Base-by-base conservation (phyloP, 805 yeast genomes). In the Monosporozyma aerobia region DNA sequence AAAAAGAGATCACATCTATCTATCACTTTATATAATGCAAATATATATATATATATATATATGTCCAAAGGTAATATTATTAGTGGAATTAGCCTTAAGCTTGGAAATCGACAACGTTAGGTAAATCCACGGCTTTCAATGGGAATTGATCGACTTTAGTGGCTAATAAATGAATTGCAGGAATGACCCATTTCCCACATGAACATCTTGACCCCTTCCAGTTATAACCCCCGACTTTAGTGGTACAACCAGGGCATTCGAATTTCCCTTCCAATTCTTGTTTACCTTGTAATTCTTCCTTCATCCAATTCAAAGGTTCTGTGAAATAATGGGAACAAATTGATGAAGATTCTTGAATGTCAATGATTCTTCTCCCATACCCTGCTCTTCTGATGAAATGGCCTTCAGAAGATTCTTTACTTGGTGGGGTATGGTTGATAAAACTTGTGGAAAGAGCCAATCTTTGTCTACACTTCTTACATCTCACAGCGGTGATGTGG, bases 181-280 rank as follows among this genome's bases (percentile, higher is more conserved):
- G 99, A 9, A 88, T 78, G 76, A 92, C 83, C 99, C 99, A 94
- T 60, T 80, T 81, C 2, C 97, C 97, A 68, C 99, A 94, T 53
- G 94, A 81, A 68, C 99, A 94, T 60, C 95, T 73, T 1, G 92
- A 81, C 0, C 99, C 99, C 62, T 83, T 87, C 99, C 99, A 94
- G 56, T 83, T 81, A 66, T 90, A 94, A 0, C 88, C 90, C 13
- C 99, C 99, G 2, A 94, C 80, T 70, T 92, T 94, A 14, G 86
- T 75, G 5, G 73, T 73, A 72, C 99, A 94, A 62, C 83, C 85
- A 2, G 94, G 94, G 67, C 99, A 94, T 10, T 71, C 67, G 45
- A 94, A 81, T 62, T 85, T 87, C 2, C 99, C 99, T 66, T 92
- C 97, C 8, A 94, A 61, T 50, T 82, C 85, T 37, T 87, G 87